Evolutionary conservation across 495 filamentous ascomycete species (phyloP), one percentile per base, ranked within the genome.

Genomic region (Aspergillus nanangensis): DNA sequence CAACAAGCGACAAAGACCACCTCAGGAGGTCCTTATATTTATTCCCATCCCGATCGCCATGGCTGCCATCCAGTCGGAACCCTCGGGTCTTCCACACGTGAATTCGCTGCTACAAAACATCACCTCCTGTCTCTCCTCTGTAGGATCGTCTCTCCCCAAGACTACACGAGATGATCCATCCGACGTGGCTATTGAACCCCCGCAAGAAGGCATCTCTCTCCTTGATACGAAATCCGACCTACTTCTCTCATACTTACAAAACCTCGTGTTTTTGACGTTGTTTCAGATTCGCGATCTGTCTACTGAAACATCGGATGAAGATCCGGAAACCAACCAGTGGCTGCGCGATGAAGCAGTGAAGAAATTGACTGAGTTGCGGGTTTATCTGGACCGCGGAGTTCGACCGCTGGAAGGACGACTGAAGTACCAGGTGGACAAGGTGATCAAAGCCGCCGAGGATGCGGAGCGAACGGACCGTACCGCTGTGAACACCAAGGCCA

Each of bases 171-270:
- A 65, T 36, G 53, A 52, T 4, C 52, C 63, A n/a, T 58, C 66
- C 38, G 61, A 65, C 25, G 61, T 65, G 29, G 69, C 71, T 25
- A 72, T 82, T 37, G 57, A 83, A 34, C 78, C 87, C 5, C 83
- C 88, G 8, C 75, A 82, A 53, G 82, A 95, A 50, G 92, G 92
- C 50, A 91, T 98, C 39, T 96, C 93, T 2, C 83, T 98, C 4
- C 82, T 98, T 57, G 89, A 96, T 59, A 79, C 85, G 41, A 98
- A 98, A 64, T 95, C 88, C 72, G 94, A 98, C 50, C 78, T 97
- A 14, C 80, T 98, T 11, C 85, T 98, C 34, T 90, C 94, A 1
- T 98, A 98, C 69, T 72, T 97, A 0, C 94, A 97, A 55, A 91
- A 96, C 55, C 79, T 96, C 4, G 88, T 92, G 23, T 95, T 96